Percentiles rank a stretch among this genome's conserved stretches.
phyloP scores from a whole-genome alignment of 495 filamentous ascomycete species.

The Trichoderma parareesei region DNA sequence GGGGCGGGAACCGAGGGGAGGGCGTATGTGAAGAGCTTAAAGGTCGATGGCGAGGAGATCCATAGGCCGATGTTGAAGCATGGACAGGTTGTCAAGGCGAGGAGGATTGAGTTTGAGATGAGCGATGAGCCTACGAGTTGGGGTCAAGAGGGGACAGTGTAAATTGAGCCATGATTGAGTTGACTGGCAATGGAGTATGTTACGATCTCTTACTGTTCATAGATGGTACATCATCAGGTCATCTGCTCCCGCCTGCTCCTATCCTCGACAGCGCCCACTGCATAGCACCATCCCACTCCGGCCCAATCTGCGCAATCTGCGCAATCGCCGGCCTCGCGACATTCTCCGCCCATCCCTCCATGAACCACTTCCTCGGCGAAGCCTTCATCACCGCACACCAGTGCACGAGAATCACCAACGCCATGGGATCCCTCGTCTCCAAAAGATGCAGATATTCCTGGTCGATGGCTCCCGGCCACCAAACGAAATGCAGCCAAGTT shows the following conservation, averaged over 20 bases:
- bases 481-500: slow-evolving; percentile 19
- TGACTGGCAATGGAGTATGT: too few relatives aligned
- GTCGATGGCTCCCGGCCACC: slow-evolving; percentile 18
- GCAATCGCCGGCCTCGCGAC: slow-evolving; percentile 17
- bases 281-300: slow-evolving; percentile 16
- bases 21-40: slow-evolving; percentile 23
- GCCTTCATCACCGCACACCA: slow-evolving; percentile 22
- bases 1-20: slow-evolving; percentile 18
- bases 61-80: slow-evolving; percentile 21
- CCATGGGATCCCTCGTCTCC: slow-evolving; percentile 14
- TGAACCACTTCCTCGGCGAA: slow-evolving; percentile 19
- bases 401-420: slow-evolving; percentile 20
- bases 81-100: slow-evolving; percentile 20
- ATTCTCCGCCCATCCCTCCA: slow-evolving; percentile 17
- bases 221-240: background rate
- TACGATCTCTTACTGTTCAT: too few relatives aligned
- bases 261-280: background rate
- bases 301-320: slow-evolving; percentile 16
- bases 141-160: slow-evolving; percentile 16
- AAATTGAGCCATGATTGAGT: background rate
- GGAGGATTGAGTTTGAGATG: slow-evolving; percentile 24
- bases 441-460: slow-evolving; percentile 17
- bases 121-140: slow-evolving; percentile 18
- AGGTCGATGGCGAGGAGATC: slow-evolving; percentile 20
- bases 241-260: background rate